phyloP scores from a whole-genome alignment of 1,139 yeast species.

The Debaryomyces fabryi region DNA sequence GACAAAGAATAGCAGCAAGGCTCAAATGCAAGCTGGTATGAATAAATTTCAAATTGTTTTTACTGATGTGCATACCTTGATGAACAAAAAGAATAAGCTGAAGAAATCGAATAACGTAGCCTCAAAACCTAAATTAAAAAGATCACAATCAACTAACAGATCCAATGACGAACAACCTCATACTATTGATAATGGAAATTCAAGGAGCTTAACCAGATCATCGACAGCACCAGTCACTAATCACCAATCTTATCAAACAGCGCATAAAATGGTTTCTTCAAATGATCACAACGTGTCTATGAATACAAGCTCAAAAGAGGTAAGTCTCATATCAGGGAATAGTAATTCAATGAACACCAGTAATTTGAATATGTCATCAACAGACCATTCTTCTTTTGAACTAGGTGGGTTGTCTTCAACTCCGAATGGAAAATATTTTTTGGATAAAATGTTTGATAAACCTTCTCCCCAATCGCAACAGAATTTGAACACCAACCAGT shows the following conservation, averaged over 20 bases:
- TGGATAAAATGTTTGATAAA: conserved; percentile 46
- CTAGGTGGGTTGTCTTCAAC: conserved; percentile 42
- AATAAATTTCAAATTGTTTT: conserved; percentile 57
- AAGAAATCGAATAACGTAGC: conserved; percentile 13
- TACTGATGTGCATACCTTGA: conserved; percentile 51
- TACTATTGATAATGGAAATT: background rate
- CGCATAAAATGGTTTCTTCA: conserved; percentile 5
- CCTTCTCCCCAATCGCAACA: conserved; percentile 37
- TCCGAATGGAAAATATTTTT: conserved; percentile 44
- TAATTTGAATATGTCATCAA: conserved; percentile 25
- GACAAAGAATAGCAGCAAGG: conserved; percentile 18
- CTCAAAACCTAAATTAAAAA: conserved; percentile 4
- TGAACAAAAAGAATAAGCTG: conserved; percentile 40
- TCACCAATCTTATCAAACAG: conserved; percentile 6
- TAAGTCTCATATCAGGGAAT: conserved; percentile 28
- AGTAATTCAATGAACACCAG: conserved; percentile 31
- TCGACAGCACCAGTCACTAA: conserved; percentile 11
- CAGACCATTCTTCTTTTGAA: conserved; percentile 43
- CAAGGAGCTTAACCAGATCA: conserved; percentile 10
- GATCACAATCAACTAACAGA: conserved; percentile 7
- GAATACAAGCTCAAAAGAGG: conserved; percentile 25
- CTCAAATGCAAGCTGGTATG: conserved; percentile 49
- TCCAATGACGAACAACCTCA: background rate
- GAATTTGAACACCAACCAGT: conserved; percentile 25
- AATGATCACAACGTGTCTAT: conserved; percentile 22